Evolutionary conservation across 345 rosid species (phyloP).

Genomic region (Bretschneidera sinensis): DNA sequence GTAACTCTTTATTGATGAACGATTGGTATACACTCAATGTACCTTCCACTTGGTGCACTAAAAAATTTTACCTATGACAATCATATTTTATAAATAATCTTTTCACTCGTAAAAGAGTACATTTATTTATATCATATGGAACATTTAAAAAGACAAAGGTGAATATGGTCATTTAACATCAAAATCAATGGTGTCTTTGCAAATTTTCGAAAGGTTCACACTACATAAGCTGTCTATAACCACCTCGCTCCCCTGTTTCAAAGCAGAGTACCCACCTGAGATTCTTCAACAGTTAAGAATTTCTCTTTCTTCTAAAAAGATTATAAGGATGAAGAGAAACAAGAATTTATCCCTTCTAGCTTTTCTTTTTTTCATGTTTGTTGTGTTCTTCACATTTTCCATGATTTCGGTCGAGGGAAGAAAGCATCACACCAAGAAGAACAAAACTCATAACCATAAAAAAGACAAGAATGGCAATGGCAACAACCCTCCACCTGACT

Average conservation of each 20-base stretch:
- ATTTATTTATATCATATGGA: neutral
- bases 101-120: neutral
- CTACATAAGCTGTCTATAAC: constrained; percentile 35
- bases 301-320: neutral
- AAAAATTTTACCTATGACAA: no score
- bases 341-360: constrained; percentile 17
- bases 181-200: neutral
- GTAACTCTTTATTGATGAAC: no score
- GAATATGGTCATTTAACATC: neutral
- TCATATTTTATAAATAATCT: no score
- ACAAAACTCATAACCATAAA: constrained; percentile 26
- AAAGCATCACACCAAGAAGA: constrained; percentile 33
- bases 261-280: constrained; percentile 8
- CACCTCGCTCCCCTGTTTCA: constrained; percentile 14
- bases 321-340: constrained; percentile 27
- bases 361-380: constrained; percentile 11
- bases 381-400: constrained; percentile 19
- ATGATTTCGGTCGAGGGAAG: constrained; percentile 39
- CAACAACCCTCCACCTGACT: constrained; percentile 9
- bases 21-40: no score
- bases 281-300: neutral
- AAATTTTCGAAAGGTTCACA: constrained; percentile 10
- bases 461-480: constrained; percentile 21
- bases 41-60: no score
- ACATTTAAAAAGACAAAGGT: constrained; percentile 2